These are phyloP conservation scores for Boletus rubropictus DNA, from an alignment of 768 basidiomycete species.

Conservation along the genomic window DNA sequence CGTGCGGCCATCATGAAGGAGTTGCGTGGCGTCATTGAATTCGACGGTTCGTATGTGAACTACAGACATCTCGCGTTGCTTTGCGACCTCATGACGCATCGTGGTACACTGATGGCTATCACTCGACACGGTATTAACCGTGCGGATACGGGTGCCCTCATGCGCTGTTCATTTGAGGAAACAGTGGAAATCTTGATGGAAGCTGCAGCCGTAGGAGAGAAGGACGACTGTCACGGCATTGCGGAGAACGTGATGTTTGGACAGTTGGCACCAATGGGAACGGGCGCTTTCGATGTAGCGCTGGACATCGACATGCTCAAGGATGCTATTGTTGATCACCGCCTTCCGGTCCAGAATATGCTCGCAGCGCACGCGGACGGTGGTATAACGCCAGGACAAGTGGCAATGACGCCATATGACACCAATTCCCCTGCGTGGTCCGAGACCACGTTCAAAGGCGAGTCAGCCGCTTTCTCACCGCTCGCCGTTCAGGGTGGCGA, in stretches of 20 bases:
- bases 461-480: constrained; percentile 91
- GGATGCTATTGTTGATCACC: constrained; percentile 96
- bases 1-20: constrained; percentile 93
- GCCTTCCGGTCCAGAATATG: constrained; percentile 79
- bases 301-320: constrained; percentile 98
- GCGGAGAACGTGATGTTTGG: constrained; percentile 99
- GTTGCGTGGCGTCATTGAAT: constrained; percentile 92
- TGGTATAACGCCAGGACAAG: constrained; percentile 87
- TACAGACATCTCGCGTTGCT: constrained; percentile 95
- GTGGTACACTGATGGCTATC: constrained; percentile 93
- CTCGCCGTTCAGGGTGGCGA: constrained; percentile 83
- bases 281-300: constrained; percentile 91
- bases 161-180: constrained; percentile 99
- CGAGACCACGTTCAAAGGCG: constrained; percentile 71
- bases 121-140: constrained; percentile 99
- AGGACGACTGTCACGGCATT: constrained; percentile 95
- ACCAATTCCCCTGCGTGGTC: constrained; percentile 84
- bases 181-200: constrained; percentile 99
- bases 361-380: constrained; percentile 75
- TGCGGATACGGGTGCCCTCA: constrained; percentile 96
- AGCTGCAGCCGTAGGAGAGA: constrained; percentile 95
- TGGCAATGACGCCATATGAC: constrained; percentile 96
- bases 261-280: constrained; percentile 99
- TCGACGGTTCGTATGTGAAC: constrained; percentile 99
- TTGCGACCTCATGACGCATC: constrained; percentile 97